A percentile compares a stretch with the other conserved stretches of the same genome.
Evolutionary conservation across 1,139 yeast genomes (phyloP).

Genomic region (Geotrichum europaeum): DNA sequence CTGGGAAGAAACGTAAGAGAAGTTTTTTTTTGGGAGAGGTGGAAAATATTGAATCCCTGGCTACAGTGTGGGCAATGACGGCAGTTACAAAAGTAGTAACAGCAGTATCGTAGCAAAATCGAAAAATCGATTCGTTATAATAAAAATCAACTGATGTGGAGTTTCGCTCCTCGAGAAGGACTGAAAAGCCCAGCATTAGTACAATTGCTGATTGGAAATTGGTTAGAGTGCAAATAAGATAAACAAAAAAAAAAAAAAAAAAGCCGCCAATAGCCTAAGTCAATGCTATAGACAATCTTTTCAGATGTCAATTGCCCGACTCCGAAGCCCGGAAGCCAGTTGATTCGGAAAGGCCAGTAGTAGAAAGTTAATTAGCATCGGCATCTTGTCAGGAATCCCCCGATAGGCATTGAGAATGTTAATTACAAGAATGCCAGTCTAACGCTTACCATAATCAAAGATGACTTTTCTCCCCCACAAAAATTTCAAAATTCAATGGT

Average conservation of each 20-base stretch:
- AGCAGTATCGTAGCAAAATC: background rate
- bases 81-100: background rate
- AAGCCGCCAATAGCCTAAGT: background rate
- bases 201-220: no score
- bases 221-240: background rate
- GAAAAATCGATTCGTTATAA: background rate
- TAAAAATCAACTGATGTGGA: background rate
- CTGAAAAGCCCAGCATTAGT: no score
- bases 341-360: background rate
- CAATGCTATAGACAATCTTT: background rate
- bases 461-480: background rate
- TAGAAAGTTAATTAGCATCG: background rate
- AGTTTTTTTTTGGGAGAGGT: no score
- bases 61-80: background rate
- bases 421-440: background rate
- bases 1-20: background rate
- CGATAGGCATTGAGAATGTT: background rate
- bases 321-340: background rate
- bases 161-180: background rate
- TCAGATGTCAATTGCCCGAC: background rate
- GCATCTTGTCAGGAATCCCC: background rate
- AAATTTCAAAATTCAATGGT: background rate
- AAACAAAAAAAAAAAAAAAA: background rate
- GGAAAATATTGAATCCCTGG: background rate
- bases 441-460: background rate